Evolutionary conservation across 2,329 filamentous ascomycete genomes (phyloP).

Genomic region (Diplocarpon rosae): DNA sequence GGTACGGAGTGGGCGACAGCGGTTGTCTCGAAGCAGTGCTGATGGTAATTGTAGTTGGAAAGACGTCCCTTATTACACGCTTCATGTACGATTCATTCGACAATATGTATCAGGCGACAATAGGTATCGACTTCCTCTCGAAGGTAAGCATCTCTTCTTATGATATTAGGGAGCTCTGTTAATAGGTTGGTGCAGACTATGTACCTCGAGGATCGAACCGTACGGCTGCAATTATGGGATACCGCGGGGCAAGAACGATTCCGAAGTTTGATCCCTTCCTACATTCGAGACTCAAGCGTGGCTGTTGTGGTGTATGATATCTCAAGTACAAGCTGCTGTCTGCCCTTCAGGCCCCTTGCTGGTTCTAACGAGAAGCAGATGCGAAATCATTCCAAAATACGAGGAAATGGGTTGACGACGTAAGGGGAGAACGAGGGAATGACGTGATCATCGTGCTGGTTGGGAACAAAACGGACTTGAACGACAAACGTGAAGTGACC

Average conservation of each 20-base stretch:
- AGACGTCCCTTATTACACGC: slow-evolving; percentile 94
- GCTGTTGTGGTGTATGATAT: slow-evolving; percentile 99
- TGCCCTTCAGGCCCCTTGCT: not conserved
- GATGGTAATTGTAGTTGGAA: slow-evolving; percentile 60
- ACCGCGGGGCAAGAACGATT: slow-evolving; percentile 97
- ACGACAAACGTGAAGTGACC: slow-evolving; percentile 96
- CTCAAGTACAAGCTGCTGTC: slow-evolving; percentile 50
- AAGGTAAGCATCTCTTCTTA: slow-evolving; percentile 52
- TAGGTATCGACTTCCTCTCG: slow-evolving; percentile 97
- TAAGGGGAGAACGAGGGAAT: slow-evolving; percentile 89
- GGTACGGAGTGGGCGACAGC: slow-evolving; percentile 48
- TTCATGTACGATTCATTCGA: slow-evolving; percentile 99
- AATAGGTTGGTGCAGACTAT: slow-evolving; percentile 56
- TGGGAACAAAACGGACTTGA: slow-evolving; percentile 98
- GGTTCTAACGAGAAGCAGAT: slow-evolving; percentile 38
- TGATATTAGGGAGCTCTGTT: slow-evolving; percentile 8
- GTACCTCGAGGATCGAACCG: slow-evolving; percentile 98
- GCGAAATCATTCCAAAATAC: slow-evolving; percentile 98
- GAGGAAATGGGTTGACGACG: slow-evolving; percentile 98
- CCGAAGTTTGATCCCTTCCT: slow-evolving; percentile 91
- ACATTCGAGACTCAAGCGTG: slow-evolving; percentile 95
- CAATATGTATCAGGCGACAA: slow-evolving; percentile 98
- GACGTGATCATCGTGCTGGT: slow-evolving; percentile 98
- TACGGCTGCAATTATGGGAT: slow-evolving; percentile 96
- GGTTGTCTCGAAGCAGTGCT: slow-evolving; percentile 10